These are phyloP conservation scores for Coemansia sp. DNA, from an alignment of 192 early-diverging fungal species.

Conservation along the genomic window DNA sequence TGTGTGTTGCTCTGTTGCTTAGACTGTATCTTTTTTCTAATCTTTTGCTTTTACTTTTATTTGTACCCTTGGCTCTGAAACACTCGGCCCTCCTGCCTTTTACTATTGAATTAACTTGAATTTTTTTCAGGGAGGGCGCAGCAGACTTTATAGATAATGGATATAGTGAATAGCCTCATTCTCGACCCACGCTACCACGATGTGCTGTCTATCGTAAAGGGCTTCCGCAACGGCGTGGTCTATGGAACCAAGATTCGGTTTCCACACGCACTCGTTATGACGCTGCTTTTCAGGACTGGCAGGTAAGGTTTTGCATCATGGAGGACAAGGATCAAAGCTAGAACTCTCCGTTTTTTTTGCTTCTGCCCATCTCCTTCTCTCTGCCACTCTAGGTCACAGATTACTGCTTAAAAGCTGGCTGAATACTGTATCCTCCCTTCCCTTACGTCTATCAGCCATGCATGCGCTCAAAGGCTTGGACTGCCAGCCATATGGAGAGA, in stretches of 20 bases:
- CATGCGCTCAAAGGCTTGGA: neutral
- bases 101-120: neutral
- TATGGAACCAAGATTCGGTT: constrained; percentile 96
- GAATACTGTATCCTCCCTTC: neutral
- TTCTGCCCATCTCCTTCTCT: no score
- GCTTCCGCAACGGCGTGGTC: constrained; percentile 90
- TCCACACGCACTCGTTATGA: constrained; percentile 97
- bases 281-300: constrained; percentile 84
- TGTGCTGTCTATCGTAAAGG: constrained; percentile 80
- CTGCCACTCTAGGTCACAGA: neutral
- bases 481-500: neutral
- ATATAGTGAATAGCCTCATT: constrained; percentile 43
- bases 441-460: neutral
- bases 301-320: constrained; percentile 53
- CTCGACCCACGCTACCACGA: constrained; percentile 79
- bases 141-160: constrained; percentile 3
- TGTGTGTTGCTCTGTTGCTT: neutral
- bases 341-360: no score
- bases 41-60: neutral
- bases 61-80: no score
- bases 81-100: neutral
- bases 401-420: neutral
- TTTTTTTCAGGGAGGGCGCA: neutral
- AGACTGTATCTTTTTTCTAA: neutral
- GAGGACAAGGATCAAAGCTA: neutral